Evolutionary conservation across 306 rosid genomes (phyloP).

Genomic region (Arachis hypogaea): DNA sequence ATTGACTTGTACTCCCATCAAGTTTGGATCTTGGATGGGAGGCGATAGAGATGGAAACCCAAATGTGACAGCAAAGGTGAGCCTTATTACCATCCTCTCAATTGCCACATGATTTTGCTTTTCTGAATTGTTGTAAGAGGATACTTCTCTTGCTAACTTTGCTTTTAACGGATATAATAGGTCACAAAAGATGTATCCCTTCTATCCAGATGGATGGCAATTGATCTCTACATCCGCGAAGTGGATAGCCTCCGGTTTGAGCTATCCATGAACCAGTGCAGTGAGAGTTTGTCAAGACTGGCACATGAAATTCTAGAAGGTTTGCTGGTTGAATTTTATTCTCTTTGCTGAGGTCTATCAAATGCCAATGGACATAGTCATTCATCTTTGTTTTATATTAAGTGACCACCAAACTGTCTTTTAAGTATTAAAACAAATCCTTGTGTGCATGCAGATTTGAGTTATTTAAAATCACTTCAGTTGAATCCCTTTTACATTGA

Average conservation of each 20-base stretch:
- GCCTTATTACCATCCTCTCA: slow-evolving; percentile 21
- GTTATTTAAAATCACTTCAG: slow-evolving; percentile 8
- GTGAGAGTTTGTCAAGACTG: slow-evolving; percentile 61
- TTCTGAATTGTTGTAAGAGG: not conserved
- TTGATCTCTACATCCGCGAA: slow-evolving; percentile 86
- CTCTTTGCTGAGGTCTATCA: slow-evolving; percentile 24
- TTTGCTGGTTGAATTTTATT: slow-evolving; percentile 41
- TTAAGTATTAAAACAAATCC: not conserved
- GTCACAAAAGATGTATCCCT: slow-evolving; percentile 90
- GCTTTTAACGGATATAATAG: slow-evolving; percentile 35
- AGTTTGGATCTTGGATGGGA: slow-evolving; percentile 98
- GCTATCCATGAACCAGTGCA: slow-evolving; percentile 89
- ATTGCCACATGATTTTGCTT: slow-evolving; percentile 27
- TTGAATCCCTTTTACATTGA: too few relatives aligned
- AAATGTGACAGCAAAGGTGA: slow-evolving; percentile 88
- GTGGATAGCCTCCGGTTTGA: slow-evolving; percentile 89
- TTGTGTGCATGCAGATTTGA: slow-evolving; percentile 18
- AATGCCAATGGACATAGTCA: slow-evolving; percentile 27
- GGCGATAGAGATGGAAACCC: slow-evolving; percentile 99
- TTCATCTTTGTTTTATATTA: slow-evolving; percentile 17
- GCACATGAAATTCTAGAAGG: slow-evolving; percentile 86
- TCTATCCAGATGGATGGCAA: slow-evolving; percentile 92
- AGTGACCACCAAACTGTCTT: slow-evolving; percentile 10
- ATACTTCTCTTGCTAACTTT: slow-evolving; percentile 1
- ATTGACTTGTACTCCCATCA: slow-evolving; percentile 87